Conservation (phyloP, 2,329 filamentous ascomycete species). For the Dothistroma pini region DNA sequence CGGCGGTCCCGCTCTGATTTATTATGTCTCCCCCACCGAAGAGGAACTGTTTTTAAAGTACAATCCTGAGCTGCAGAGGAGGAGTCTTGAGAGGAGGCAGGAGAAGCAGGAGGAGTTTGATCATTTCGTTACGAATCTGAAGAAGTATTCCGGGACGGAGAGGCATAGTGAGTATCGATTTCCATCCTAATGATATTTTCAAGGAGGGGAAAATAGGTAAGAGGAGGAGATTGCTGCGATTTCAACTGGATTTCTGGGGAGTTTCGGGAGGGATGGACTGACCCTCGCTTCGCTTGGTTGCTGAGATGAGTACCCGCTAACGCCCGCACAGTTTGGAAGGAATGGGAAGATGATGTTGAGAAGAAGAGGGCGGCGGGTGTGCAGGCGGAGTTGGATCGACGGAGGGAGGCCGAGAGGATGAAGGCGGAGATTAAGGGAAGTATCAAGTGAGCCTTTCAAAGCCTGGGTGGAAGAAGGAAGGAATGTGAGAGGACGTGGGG, state of each 20-base stretch:
- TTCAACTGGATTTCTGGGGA: no score
- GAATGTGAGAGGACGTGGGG: not conserved
- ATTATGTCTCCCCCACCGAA: conserved; percentile 76
- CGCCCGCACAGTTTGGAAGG: conserved; percentile 40
- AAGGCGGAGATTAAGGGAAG: conserved; percentile 34
- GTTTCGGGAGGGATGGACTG: no score
- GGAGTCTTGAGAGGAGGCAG: conserved; percentile 73
- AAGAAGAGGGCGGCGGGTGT: conserved; percentile 25
- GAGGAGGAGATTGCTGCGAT: no score
- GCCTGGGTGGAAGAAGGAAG: not conserved
- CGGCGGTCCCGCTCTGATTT: conserved; percentile 80
- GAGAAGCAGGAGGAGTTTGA: conserved; percentile 82
- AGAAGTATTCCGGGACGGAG: conserved; percentile 84
- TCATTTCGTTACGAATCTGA: conserved; percentile 76
- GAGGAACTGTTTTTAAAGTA: conserved; percentile 87
- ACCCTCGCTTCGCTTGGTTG: no score
- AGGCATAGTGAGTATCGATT: conserved; percentile 79
- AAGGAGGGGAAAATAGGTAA: no score
- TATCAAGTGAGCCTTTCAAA: conserved; percentile 24
- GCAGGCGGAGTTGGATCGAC: conserved; percentile 30
- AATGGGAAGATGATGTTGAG: conserved; percentile 34
- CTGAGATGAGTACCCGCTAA: no score
- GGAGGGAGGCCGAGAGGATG: conserved; percentile 31
- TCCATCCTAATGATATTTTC: no score
- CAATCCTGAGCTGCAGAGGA: conserved; percentile 89